Percentiles rank a stretch among this genome's conserved stretches.
phyloP scores from a whole-genome alignment of 1,139 yeast species.

The Meyerozyma guilliermondii region DNA sequence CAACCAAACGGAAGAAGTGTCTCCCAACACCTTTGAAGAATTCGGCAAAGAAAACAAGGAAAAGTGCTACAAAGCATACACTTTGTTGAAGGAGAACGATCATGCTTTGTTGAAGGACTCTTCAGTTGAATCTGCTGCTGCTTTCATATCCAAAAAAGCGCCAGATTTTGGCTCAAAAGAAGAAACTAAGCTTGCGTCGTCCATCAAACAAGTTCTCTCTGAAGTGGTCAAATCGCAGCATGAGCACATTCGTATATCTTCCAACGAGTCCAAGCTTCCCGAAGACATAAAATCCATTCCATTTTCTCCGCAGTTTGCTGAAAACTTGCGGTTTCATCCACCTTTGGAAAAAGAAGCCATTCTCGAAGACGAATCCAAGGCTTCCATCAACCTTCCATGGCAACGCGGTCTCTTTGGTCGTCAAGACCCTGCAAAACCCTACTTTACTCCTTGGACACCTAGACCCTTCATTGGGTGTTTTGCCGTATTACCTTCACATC shows the following conservation, averaged over 20 bases:
- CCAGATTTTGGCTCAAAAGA: constrained; percentile 29
- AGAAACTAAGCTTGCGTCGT: constrained; percentile 38
- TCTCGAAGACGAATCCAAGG: constrained; percentile 50
- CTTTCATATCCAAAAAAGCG: constrained; percentile 29
- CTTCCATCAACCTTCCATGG: constrained; percentile 61
- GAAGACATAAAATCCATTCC: constrained; percentile 29
- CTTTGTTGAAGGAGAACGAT: constrained; percentile 21
- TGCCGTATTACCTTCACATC: constrained; percentile 86
- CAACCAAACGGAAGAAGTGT: constrained; percentile 18
- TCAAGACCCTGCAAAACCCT: constrained; percentile 67
- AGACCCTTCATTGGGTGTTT: constrained; percentile 91
- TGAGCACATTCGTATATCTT: constrained; percentile 44
- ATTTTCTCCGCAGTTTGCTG: constrained; percentile 55
- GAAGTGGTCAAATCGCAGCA: constrained; percentile 49
- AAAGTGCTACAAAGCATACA: constrained; percentile 30
- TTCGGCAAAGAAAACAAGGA: constrained; percentile 17
- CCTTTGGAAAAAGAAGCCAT: constrained; percentile 50
- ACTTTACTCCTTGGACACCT: constrained; percentile 96
- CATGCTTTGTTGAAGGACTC: constrained; percentile 22
- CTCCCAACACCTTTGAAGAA: constrained; percentile 16
- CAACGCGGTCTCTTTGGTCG: constrained; percentile 77
- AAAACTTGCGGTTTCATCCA: constrained; percentile 44
- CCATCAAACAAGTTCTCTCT: constrained; percentile 49
- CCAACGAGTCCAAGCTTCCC: constrained; percentile 21
- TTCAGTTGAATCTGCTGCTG: constrained; percentile 14